Base-by-base conservation (phyloP, 164 flowering plant species). In the Amborella trichopoda region DNA sequence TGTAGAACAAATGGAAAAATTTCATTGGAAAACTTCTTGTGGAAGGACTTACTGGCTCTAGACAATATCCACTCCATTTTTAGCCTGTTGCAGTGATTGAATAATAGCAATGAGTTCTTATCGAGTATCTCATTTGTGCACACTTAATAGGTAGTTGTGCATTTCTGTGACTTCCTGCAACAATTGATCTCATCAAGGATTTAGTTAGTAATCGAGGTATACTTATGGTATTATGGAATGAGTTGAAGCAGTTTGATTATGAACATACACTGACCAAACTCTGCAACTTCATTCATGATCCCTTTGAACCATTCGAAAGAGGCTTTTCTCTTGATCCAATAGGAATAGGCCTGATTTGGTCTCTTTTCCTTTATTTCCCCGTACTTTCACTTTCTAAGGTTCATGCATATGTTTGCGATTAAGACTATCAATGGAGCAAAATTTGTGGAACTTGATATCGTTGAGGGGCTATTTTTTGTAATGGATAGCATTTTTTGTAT, bases 301-400 rank as follows among this genome's bases (percentile, higher is more conserved):
- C 95, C 94, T 72, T 85, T 93, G 68, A 93, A 93, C 99, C 99
- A 93, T 63, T 93, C 99, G 61, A 93, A 93, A 6, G 99, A 93
- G 12, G 94, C 99, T 64, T 88, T 97, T 39, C 95, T 83, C 1
- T 96, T 93, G 13, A 93, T 94, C 99, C 97, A 93, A 44, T 93
- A 93, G 60, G 88, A 93, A 60, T 93, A 88, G 17, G 99, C 99
- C 41, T 16, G 9, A 16, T 38, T 16, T 16, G 41, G 3, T 38
- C 16, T 38, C 41, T 16, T 38, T 22, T n/a, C 41, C 16, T 16
- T 38, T 18, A 6, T 6, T n/a, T 22, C 2, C 20, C 41, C 16
- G 41, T 6, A 38, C 6, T 10, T 38, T 18, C 9, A n/a, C 20
- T 38, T 18, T 38, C 16, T 38, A 22, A 38, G 41, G 20, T 38